Conservation (phyloP, 805 yeast genomes). For the Blastobotrys muscicola region DNA sequence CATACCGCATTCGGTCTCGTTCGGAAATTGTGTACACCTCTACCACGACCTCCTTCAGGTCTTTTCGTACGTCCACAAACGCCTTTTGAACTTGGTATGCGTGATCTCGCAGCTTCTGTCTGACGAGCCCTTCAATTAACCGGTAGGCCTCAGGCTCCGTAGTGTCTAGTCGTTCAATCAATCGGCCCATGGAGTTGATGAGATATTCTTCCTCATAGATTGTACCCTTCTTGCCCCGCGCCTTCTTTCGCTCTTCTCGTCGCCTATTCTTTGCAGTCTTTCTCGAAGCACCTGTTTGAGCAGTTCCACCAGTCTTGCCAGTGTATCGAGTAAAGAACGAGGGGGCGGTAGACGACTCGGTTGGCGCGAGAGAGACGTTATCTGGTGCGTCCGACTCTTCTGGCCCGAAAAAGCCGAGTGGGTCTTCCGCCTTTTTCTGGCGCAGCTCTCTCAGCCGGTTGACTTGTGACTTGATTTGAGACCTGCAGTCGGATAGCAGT, state of each 20-base stretch:
- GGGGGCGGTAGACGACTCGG: constrained; percentile 86
- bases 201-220: constrained; percentile 95
- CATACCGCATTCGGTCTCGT: constrained; percentile 77
- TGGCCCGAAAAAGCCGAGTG: constrained; percentile 72
- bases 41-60: constrained; percentile 49
- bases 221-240: constrained; percentile 96
- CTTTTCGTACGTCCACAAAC: constrained; percentile 46
- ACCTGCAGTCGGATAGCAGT: constrained; percentile 83
- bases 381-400: constrained; percentile 84
- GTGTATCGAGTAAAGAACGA: constrained; percentile 94
- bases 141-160: constrained; percentile 66
- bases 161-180: constrained; percentile 68
- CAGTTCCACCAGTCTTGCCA: constrained; percentile 92
- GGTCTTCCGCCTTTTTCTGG: constrained; percentile 73
- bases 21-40: constrained; percentile 81
- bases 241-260: constrained; percentile 91
- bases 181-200: constrained; percentile 77
- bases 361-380: constrained; percentile 88
- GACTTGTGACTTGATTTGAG: constrained; percentile 77
- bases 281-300: constrained; percentile 92
- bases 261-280: constrained; percentile 85
- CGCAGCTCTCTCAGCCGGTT: constrained; percentile 77
- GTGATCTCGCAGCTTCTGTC: constrained; percentile 65
- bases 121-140: constrained; percentile 64
- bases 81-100: constrained; percentile 71